Percentiles rank a stretch among this genome's conserved stretches.
These are phyloP conservation scores for Paramecium sonneborni DNA, from an alignment of 73 alveolate genomes.

Conservation along the genomic window DNA sequence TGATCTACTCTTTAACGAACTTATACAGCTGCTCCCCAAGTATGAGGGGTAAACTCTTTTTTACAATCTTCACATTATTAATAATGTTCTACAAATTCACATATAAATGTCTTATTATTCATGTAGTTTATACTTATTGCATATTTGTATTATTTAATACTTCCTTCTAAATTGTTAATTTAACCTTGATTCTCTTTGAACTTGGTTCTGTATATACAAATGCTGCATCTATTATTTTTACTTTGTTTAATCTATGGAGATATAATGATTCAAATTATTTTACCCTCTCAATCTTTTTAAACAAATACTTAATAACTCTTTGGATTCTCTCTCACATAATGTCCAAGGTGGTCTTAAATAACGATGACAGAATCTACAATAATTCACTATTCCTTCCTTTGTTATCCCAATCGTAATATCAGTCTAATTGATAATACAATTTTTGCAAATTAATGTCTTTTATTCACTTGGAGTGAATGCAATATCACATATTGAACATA, in stretches of 20 bases:
- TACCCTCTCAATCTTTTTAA: constrained; percentile 74
- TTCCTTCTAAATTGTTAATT: constrained; percentile 94
- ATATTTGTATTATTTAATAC: constrained; percentile 82
- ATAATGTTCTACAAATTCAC: constrained; percentile 91
- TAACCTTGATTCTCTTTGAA: constrained; percentile 91
- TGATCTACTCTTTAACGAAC: constrained; percentile 93
- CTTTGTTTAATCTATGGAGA: constrained; percentile 20
- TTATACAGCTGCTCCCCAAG: constrained; percentile 94
- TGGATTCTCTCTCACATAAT: constrained; percentile 86
- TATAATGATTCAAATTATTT: neutral
- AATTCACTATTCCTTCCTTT: constrained; percentile 62
- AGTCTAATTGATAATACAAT: constrained; percentile 49
- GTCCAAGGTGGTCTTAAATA: constrained; percentile 95
- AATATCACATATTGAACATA: constrained; percentile 62
- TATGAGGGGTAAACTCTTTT: constrained; percentile 97
- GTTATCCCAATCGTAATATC: constrained; percentile 65
- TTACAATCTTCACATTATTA: constrained; percentile 97
- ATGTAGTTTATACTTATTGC: constrained; percentile 33
- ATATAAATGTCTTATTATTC: constrained; percentile 73
- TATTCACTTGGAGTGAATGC: constrained; percentile 59
- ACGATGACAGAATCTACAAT: constrained; percentile 71
- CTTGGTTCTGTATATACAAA: constrained; percentile 98
- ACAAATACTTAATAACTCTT: constrained; percentile 90
- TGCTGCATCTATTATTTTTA: constrained; percentile 90
- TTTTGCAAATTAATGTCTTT: constrained; percentile 50